Evolutionary conservation across 192 early-diverging fungal species (phyloP).

Genomic region (Pecoramyces ruminantium): DNA sequence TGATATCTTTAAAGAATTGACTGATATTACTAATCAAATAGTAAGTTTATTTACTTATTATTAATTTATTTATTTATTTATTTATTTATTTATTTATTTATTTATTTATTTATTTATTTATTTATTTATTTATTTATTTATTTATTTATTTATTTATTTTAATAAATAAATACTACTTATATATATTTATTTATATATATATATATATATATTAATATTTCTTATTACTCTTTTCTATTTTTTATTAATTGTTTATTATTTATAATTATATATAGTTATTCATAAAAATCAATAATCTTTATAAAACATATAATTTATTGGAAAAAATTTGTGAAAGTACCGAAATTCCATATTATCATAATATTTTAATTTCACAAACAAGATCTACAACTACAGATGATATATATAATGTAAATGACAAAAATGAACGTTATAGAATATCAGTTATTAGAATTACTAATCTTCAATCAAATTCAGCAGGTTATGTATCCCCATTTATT

Average conservation of each 20-base stretch:
- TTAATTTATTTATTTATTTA: too few species aligned
- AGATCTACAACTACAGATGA: background rate
- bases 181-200: too few species aligned
- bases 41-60: background rate
- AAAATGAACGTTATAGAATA: background rate
- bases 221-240: too few species aligned
- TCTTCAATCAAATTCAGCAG: background rate
- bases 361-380: background rate
- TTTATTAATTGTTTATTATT: too few species aligned
- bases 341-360: background rate
- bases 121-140: too few species aligned
- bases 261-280: background rate
- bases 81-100: too few species aligned
- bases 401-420: background rate
- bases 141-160: too few species aligned
- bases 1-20: background rate
- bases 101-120: too few species aligned
- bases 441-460: background rate
- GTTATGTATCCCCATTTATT: background rate
- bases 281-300: background rate
- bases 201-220: too few species aligned
- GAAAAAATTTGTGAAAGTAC: background rate
- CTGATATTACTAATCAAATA: background rate
- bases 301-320: background rate
- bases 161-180: too few species aligned